Base-by-base conservation (phyloP, 2,329 filamentous ascomycete genomes). In the Paraphoma chrysanthemicola region DNA sequence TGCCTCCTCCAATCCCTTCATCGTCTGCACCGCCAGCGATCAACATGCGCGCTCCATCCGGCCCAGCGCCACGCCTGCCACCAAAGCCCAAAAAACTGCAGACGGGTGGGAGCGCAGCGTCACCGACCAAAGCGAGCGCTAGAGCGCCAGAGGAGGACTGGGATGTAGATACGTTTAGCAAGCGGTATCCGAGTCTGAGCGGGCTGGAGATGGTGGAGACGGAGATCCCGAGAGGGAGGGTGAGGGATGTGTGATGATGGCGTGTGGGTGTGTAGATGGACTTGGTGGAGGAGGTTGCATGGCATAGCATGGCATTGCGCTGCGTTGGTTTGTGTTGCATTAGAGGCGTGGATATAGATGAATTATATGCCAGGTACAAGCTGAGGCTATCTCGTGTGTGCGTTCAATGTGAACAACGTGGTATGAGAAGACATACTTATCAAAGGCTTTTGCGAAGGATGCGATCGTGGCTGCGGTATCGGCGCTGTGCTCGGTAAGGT, bases 201-300 rank as follows among this genome's bases (percentile, higher is more conserved):
- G 86, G 92, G 9, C 86, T 97, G 65, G 93, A 97, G 79, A 91
- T 94, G 88, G 90, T 92, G n/a, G 91, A 95, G 78, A 86, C 88
- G 57, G 90, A 86, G 63, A 76, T 78, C 55, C 72, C 72, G 5
- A 53, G 51, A 9, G 48, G 64, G 48, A 59, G 44, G 16, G 61
- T 68, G 1, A 59, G 71, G 48, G 67, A 72, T 53, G 55, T 73
- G 3, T 67, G 49, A 30, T 67, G 49, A 30, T 12, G 8, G 16
- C 36, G 48, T 38, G 36, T n/a, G 29, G 29, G 12, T n/a, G 12
- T 28, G 14, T 18, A 14, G 4, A 9, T 14, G 44, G 7, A 7
- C 41, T 28, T 49, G 12, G 18, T 17, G 28, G n/a, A 11, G 48
- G 48, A 4, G 7, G n/a, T 43, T 43, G 41, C n/a, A n/a, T 43